Percentiles rank a stretch among this genome's conserved stretches.
phyloP scores from a whole-genome alignment of 441 rosid genomes.

The Mallotus japonicus region DNA sequence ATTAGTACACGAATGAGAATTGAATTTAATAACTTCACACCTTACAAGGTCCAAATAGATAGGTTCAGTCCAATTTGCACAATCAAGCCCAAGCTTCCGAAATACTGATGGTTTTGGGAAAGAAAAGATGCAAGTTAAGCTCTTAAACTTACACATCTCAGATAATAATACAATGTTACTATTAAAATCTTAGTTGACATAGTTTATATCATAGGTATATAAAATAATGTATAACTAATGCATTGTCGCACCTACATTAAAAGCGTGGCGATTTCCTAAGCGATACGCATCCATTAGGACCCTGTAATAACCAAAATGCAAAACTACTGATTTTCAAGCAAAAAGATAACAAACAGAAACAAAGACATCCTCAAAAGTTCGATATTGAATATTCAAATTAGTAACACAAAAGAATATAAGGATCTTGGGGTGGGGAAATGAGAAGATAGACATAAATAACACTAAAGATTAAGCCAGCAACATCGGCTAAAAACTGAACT shows the following conservation, averaged over 20 bases:
- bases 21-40: conserved; percentile 27
- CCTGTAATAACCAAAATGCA: conserved; percentile 35
- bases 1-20: neutral
- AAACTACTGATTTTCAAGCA: neutral
- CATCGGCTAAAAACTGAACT: too few species aligned
- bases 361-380: too few species aligned
- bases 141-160: conserved; percentile 1
- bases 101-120: conserved; percentile 63
- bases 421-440: too few species aligned
- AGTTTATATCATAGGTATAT: neutral
- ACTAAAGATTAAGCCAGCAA: too few species aligned
- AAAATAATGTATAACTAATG: conserved; percentile 1
- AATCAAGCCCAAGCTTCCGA: conserved; percentile 89
- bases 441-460: too few species aligned
- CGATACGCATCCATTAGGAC: conserved; percentile 84
- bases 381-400: too few species aligned
- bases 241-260: conserved; percentile 64
- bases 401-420: too few species aligned
- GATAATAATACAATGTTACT: neutral
- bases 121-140: conserved; percentile 17
- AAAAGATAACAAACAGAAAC: neutral
- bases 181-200: neutral
- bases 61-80: conserved; percentile 91
- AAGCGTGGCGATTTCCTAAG: conserved; percentile 75
- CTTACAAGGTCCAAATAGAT: conserved; percentile 72